Percentiles rank a stretch among this genome's conserved stretches.
Evolutionary conservation across 345 rosid species (phyloP).

Genomic region (Bruguiera parviflora): DNA sequence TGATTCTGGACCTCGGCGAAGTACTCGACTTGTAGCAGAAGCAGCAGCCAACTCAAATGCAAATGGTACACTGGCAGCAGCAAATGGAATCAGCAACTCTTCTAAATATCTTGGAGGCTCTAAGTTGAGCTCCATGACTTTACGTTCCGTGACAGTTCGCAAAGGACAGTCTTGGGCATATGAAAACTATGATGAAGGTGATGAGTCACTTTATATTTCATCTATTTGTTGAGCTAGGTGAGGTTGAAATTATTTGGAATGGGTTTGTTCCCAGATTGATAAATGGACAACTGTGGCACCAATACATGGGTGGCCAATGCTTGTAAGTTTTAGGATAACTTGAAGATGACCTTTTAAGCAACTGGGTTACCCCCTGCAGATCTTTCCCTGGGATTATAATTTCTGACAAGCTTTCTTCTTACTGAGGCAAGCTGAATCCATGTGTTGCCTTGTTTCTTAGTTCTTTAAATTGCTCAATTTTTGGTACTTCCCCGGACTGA

Average conservation of each 20-base stretch:
- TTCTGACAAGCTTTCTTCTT: neutral
- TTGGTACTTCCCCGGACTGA: no score
- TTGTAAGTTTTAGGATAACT: neutral
- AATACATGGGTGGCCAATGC: neutral
- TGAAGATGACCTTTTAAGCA: neutral
- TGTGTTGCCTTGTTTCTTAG: no score
- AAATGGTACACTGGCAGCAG: slow-evolving; percentile 47
- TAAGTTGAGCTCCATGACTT: slow-evolving; percentile 65
- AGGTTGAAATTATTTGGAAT: neutral
- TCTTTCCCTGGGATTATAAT: neutral
- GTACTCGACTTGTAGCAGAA: slow-evolving; percentile 79
- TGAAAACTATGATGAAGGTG: slow-evolving; percentile 93
- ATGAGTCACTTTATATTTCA: slow-evolving; percentile 16
- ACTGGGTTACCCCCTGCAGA: neutral
- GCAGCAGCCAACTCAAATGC: slow-evolving; percentile 52
- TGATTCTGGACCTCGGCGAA: slow-evolving; percentile 91
- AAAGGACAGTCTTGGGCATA: slow-evolving; percentile 87
- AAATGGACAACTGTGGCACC: no score
- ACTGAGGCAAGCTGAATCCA: neutral
- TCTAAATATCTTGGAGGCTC: slow-evolving; percentile 83
- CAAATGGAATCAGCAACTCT: slow-evolving; percentile 67
- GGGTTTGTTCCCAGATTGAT: neutral
- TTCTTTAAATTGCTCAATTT: no score
- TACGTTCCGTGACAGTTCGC: slow-evolving; percentile 82
- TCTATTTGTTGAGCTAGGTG: slow-evolving; percentile 3